These are phyloP conservation scores for Ogataea nakhonphanomensis DNA, from an alignment of 805 yeast genomes.

Conservation along the genomic window DNA sequence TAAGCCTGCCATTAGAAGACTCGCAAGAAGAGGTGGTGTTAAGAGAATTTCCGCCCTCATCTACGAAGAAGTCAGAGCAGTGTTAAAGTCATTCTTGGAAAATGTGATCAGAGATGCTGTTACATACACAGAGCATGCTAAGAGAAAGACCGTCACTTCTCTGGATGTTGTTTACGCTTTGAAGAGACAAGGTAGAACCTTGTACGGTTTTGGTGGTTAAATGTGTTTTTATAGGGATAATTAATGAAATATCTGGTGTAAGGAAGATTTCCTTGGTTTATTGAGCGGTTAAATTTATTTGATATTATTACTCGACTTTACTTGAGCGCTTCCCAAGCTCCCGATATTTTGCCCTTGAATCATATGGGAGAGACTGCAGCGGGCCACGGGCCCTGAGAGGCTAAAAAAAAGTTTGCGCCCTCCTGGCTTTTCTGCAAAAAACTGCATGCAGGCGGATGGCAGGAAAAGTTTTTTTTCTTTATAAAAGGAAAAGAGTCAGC, in stretches of 20 bases:
- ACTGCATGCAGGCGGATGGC: slow-evolving; percentile 7
- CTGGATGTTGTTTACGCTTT: slow-evolving; percentile 98
- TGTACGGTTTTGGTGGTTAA: slow-evolving; percentile 99
- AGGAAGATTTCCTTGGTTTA: background rate
- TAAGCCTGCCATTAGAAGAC: slow-evolving; percentile 99
- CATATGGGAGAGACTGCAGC: too few relatives aligned
- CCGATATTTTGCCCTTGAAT: too few relatives aligned
- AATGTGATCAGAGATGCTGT: slow-evolving; percentile 98
- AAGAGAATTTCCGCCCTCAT: slow-evolving; percentile 99
- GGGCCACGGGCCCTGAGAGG: background rate
- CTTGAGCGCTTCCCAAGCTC: too few relatives aligned
- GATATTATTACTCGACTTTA: too few relatives aligned
- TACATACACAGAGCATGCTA: slow-evolving; percentile 99
- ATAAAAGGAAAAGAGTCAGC: slow-evolving; percentile 13
- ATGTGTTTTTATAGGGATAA: slow-evolving; percentile 7
- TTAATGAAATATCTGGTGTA: slow-evolving; percentile 12
- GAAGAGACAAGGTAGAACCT: slow-evolving; percentile 99
- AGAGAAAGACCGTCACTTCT: slow-evolving; percentile 99
- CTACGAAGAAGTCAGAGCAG: slow-evolving; percentile 98
- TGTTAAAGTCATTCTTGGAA: slow-evolving; percentile 92
- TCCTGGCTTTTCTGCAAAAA: slow-evolving; percentile 1
- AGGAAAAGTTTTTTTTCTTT: slow-evolving; percentile 10
- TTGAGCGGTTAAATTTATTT: background rate
- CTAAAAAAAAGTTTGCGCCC: slow-evolving; percentile 5
- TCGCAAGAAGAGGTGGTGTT: slow-evolving; percentile 99